These are phyloP conservation scores for Suillus hirtellus DNA, from an alignment of 768 basidiomycete species.

Conservation along the genomic window DNA sequence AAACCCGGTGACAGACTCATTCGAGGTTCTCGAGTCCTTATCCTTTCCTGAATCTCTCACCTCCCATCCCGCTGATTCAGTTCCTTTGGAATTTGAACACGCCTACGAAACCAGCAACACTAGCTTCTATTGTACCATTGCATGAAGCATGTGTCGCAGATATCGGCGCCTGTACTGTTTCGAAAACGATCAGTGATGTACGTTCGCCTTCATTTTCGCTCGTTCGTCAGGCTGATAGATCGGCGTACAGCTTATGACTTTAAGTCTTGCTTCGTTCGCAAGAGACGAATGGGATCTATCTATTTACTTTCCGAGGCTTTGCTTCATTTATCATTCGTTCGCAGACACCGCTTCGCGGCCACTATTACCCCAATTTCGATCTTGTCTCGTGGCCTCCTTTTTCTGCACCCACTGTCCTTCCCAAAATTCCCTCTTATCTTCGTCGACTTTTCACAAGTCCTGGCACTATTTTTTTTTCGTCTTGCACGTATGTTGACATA, in stretches of 20 bases:
- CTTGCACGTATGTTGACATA: neutral
- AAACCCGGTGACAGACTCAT: neutral
- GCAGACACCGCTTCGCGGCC: neutral
- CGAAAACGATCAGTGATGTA: neutral
- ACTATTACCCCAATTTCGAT: neutral
- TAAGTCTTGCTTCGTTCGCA: neutral
- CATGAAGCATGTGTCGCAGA: neutral
- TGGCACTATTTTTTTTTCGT: neutral
- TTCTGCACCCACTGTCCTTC: neutral
- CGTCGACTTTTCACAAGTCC: neutral
- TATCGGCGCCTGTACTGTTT: neutral
- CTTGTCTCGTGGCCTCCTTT: neutral
- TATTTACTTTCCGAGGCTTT: neutral
- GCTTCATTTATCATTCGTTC: neutral
- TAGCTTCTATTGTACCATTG: neutral
- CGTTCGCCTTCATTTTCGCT: neutral
- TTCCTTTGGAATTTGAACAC: neutral
- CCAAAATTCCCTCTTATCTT: neutral
- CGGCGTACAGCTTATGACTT: neutral
- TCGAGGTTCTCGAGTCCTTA: neutral
- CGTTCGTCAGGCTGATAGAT: neutral
- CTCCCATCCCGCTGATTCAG: neutral
- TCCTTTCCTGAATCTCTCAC: neutral
- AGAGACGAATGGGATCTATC: neutral
- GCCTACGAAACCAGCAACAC: neutral